Conservation (phyloP, 257 asterid species). For the Capsicum rhomboideum region DNA sequence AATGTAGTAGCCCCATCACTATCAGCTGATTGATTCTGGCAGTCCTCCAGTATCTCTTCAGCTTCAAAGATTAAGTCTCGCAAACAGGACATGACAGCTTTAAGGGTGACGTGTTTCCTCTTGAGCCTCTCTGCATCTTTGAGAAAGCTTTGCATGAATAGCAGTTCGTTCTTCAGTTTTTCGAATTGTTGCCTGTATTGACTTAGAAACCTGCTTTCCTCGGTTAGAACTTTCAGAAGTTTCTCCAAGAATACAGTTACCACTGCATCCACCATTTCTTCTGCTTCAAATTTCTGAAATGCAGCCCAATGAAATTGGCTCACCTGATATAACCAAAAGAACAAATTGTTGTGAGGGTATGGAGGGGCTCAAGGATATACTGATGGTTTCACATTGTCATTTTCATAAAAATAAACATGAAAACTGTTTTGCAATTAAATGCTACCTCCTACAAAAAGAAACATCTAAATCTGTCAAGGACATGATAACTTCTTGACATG, state of each 20-base stretch:
- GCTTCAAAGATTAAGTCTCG: slow-evolving; percentile 24
- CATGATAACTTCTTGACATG: not conserved
- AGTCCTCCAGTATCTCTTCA: slow-evolving; percentile 21
- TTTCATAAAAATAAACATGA: not conserved
- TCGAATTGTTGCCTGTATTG: slow-evolving; percentile 12
- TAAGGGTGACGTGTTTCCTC: slow-evolving; percentile 19
- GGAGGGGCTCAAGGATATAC: not conserved
- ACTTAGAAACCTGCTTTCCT: slow-evolving; percentile 19
- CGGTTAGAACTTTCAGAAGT: slow-evolving; percentile 14
- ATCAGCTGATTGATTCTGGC: slow-evolving; percentile 6
- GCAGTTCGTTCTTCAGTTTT: slow-evolving; percentile 12
- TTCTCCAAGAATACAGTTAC: slow-evolving; percentile 24
- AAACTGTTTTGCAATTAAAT: not conserved
- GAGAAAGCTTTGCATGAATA: slow-evolving; percentile 28
- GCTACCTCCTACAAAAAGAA: not conserved
- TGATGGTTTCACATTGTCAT: not conserved
- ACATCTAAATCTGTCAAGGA: not conserved
- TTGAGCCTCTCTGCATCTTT: slow-evolving; percentile 28
- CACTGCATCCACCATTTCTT: slow-evolving; percentile 27
- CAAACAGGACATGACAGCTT: slow-evolving; percentile 8
- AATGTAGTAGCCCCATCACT: not conserved
- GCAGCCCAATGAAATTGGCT: not conserved
- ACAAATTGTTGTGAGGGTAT: not conserved
- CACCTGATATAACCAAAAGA: not conserved
- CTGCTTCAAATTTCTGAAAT: not conserved